These are phyloP conservation scores for Serendipita sp. DNA, from an alignment of 768 basidiomycete genomes.

Conservation along the genomic window DNA sequence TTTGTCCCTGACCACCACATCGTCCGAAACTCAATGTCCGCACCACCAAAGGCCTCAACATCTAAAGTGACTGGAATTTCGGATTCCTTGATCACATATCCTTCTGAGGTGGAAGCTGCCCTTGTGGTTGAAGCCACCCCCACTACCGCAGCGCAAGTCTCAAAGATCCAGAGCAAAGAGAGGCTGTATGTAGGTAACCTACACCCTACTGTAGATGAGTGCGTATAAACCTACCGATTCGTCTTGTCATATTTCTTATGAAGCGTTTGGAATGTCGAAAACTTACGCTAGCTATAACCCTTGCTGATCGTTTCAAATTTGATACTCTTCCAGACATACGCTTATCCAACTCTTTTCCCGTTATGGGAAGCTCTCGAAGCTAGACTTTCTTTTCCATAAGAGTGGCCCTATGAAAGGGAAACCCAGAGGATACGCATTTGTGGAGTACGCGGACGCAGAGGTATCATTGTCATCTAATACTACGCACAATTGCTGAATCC, in stretches of 20 bases:
- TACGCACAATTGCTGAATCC: conserved; percentile 7
- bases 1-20: not conserved
- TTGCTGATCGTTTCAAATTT: not conserved
- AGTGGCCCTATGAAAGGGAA: conserved; percentile 76
- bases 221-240: conserved; percentile 12
- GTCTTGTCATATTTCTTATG: not conserved
- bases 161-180: conserved; percentile 30
- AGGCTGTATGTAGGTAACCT: conserved; percentile 84
- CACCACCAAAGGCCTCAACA: not conserved
- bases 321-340: conserved; percentile 42
- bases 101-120: not conserved
- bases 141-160: not conserved
- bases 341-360: conserved; percentile 82
- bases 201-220: conserved; percentile 79
- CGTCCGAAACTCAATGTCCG: not conserved
- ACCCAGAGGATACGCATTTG: conserved; percentile 88
- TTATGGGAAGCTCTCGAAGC: conserved; percentile 80
- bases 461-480: conserved; percentile 33
- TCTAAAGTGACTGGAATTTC: not conserved
- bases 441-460: conserved; percentile 65
- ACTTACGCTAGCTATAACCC: not conserved
- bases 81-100: not conserved
- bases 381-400: conserved; percentile 95
- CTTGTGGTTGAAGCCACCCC: not conserved
- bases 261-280: not conserved